These are phyloP conservation scores for Nemania serpens DNA, from an alignment of 2,329 filamentous ascomycete species.

Conservation along the genomic window DNA sequence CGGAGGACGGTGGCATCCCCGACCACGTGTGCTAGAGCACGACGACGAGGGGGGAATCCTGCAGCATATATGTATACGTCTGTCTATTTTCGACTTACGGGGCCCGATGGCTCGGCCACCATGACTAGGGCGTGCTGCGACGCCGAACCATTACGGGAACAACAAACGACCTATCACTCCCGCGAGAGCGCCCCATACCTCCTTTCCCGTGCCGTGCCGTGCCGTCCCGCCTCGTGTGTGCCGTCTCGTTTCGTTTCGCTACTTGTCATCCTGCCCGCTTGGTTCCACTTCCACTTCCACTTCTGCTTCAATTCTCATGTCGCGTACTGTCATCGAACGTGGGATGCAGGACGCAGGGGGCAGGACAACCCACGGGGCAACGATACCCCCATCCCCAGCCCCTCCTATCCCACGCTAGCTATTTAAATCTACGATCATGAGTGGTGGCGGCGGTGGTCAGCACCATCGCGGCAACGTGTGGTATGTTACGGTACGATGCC, in stretches of 20 bases:
- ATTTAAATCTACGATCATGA: neutral
- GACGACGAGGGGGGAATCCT: neutral
- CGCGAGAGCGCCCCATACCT: neutral
- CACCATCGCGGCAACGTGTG: neutral
- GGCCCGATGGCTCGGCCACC: conserved; percentile 1
- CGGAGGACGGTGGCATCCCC: neutral
- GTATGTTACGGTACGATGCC: conserved; percentile 1
- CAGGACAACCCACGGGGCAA: no score
- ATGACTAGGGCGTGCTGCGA: neutral
- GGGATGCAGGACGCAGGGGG: neutral
- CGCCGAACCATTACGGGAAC: neutral
- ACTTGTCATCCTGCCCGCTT: neutral
- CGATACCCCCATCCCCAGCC: no score
- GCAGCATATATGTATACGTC: neutral
- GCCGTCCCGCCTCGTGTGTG: conserved; percentile 4
- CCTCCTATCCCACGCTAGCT: no score
- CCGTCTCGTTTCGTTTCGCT: no score
- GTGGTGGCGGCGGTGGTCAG: conserved; percentile 17
- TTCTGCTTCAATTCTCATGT: neutral
- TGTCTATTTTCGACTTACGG: neutral
- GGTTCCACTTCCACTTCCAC: neutral
- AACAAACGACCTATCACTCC: neutral
- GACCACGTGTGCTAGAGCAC: neutral
- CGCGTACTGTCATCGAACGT: neutral
- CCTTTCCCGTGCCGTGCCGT: conserved; percentile 12